A percentile compares a stretch with the other conserved stretches of the same genome.
Conservation (phyloP, 257 asterid genomes). For the Coffea canephora region DNA sequence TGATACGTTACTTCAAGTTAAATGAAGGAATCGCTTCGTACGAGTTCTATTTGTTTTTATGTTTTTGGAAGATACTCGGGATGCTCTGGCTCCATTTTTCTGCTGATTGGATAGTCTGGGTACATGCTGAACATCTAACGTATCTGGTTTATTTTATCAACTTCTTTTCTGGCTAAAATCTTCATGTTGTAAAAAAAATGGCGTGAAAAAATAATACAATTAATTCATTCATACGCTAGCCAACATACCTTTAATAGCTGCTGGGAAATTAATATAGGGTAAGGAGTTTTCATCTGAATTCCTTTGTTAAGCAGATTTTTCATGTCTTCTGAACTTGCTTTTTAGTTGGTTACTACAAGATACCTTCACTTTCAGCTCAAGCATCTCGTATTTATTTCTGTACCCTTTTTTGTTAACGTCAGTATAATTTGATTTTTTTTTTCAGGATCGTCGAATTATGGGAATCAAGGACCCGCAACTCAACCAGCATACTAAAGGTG, state of each 20-base stretch:
- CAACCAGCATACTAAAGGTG: slow-evolving; percentile 29
- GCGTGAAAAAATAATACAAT: neutral
- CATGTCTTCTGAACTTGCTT: neutral
- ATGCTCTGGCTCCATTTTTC: neutral
- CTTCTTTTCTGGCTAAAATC: neutral
- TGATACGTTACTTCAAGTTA: neutral
- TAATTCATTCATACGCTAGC: neutral
- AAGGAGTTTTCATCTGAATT: neutral
- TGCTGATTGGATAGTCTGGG: neutral
- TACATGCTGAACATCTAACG: neutral
- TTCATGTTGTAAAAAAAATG: neutral
- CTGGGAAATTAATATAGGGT: neutral
- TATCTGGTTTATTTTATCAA: neutral
- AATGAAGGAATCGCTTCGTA: neutral
- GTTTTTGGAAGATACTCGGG: neutral
- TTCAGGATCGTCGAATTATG: slow-evolving; percentile 53
- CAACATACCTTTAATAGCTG: neutral
- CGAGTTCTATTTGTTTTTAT: neutral
- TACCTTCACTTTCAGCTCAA: neutral
- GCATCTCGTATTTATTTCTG: neutral
- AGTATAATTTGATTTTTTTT: slow-evolving; percentile 6
- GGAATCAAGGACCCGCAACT: slow-evolving; percentile 35
- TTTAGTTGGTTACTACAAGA: neutral
- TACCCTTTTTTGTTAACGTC: neutral
- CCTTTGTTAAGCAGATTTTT: neutral